Evolutionary conservation across 371 early-diverging fungal genomes (phyloP).

Genomic region (Mortierella sp.): DNA sequence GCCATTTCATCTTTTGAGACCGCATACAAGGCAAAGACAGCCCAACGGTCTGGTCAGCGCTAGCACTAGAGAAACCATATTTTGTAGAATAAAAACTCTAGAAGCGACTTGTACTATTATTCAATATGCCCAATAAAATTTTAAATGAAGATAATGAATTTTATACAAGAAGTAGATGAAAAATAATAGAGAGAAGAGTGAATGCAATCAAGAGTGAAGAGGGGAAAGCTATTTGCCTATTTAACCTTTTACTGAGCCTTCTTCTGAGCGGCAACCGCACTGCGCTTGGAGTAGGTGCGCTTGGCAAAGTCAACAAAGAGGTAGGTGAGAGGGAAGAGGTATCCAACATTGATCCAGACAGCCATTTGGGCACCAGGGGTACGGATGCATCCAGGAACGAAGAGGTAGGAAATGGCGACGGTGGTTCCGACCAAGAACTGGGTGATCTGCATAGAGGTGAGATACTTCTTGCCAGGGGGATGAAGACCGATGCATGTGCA

Average conservation of each 20-base stretch:
- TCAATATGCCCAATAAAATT: neutral
- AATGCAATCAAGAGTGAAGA: neutral
- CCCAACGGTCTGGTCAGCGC: conserved; percentile 72
- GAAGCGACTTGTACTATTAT: neutral
- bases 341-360: conserved; percentile 77
- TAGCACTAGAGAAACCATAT: neutral
- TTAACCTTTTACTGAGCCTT: conserved; percentile 61
- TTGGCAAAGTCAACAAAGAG: conserved; percentile 85
- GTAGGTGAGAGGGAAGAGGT: conserved; percentile 84
- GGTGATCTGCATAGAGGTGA: conserved; percentile 89
- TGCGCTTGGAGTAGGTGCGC: conserved; percentile 69
- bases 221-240: neutral
- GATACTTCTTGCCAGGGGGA: conserved; percentile 86
- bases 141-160: neutral
- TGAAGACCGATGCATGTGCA: conserved; percentile 80
- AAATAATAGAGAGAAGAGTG: conserved; percentile 1
- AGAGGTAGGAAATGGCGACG: conserved; percentile 75
- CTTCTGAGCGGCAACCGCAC: conserved; percentile 52
- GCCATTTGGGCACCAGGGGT: conserved; percentile 75
- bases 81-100: neutral
- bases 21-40: conserved; percentile 74
- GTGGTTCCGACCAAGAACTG: conserved; percentile 89
- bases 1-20: conserved; percentile 77
- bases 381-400: conserved; percentile 75
- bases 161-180: neutral